phyloP scores from a whole-genome alignment of 495 filamentous ascomycete genomes.

The Trichocladium antarcticum region DNA sequence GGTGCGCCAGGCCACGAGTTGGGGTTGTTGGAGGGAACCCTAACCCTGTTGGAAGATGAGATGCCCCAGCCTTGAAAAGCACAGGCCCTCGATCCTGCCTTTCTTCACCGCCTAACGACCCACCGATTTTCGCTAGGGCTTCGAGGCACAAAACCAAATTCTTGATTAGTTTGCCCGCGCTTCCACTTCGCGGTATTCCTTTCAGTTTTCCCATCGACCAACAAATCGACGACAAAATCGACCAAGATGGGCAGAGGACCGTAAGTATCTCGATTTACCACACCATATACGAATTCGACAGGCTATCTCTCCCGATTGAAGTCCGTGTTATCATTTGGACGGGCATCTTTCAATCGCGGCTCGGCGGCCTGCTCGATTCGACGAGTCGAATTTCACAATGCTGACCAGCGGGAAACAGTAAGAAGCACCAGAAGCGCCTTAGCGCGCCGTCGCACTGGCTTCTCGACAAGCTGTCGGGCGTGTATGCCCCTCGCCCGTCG shows the following conservation, averaged over 20 bases:
- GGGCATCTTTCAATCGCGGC: background rate
- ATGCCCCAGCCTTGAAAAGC: background rate
- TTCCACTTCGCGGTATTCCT: slow-evolving; percentile 16
- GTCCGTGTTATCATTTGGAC: background rate
- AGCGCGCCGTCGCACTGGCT: slow-evolving; percentile 99
- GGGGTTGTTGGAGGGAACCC: slow-evolving; percentile 3
- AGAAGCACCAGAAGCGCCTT: slow-evolving; percentile 99
- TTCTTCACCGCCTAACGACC: slow-evolving; percentile 15
- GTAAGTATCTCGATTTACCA: slow-evolving; percentile 28
- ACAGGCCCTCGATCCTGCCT: slow-evolving; percentile 15
- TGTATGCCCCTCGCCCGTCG: slow-evolving; percentile 91
- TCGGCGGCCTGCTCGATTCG: background rate
- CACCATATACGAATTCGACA: background rate
- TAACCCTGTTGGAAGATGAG: too few species aligned
- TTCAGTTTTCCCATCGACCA: slow-evolving; percentile 25
- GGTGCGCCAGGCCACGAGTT: too few species aligned
- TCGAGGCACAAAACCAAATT: slow-evolving; percentile 25
- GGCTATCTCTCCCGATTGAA: background rate
- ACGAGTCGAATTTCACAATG: slow-evolving; percentile 6
- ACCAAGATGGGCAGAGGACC: slow-evolving; percentile 42
- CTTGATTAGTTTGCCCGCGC: slow-evolving; percentile 13
- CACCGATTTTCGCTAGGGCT: slow-evolving; percentile 24
- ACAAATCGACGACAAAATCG: slow-evolving; percentile 21
- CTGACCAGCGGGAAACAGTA: slow-evolving; percentile 43
- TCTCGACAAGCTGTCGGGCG: slow-evolving; percentile 95